Base-by-base conservation (phyloP, 2,329 filamentous ascomycete species). In the Penicillium concentricum region DNA sequence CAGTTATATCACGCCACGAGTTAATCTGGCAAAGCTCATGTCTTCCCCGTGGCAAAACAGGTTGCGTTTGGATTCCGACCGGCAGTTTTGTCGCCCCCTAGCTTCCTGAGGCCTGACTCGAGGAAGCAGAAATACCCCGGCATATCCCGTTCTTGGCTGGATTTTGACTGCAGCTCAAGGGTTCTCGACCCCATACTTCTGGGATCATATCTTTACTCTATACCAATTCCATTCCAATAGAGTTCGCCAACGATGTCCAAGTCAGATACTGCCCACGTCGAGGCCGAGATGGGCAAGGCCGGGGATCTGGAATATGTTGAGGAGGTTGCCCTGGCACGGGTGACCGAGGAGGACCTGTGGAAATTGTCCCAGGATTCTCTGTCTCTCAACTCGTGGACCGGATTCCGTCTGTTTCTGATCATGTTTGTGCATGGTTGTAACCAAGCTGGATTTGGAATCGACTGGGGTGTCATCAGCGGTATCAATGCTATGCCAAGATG, bases 381-480 rank as follows among this genome's bases (percentile, higher is more conserved):
- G 39, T 69, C 53, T 4, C 64, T 79, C 32, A 70, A 70, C 57
- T 80, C 78, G 26, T 68, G 64, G 65, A 73, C 78, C 7, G 76
- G 76, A 4, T 68, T 76, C 41, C 72, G 76, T 7, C 69, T 81
- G 18, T 66, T 67, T 26, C 61, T 75, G 30, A 75, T 81, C 52
- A 76, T 81, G 70, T 72, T 75, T 45, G 74, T 81, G 16, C 76
- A 78, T 67, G 78, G 76, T 34, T 80, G 76, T 60, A 79, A 80
- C 53, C 76, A 79, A 62, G 77, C 77, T 42, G 78, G 76, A 9
- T 80, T 75, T 58, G 79, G 79, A 58, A 74, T 81, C 39, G 79
- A 81, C 59, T 81, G 79, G 79, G 76, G 76, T 26, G 78, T 81
- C 28, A 81, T 81, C 38, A 67, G 73, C 38, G 75, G 77, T 38